Base-by-base conservation (phyloP, 441 rosid genomes). In the Populus trichocarpa region DNA sequence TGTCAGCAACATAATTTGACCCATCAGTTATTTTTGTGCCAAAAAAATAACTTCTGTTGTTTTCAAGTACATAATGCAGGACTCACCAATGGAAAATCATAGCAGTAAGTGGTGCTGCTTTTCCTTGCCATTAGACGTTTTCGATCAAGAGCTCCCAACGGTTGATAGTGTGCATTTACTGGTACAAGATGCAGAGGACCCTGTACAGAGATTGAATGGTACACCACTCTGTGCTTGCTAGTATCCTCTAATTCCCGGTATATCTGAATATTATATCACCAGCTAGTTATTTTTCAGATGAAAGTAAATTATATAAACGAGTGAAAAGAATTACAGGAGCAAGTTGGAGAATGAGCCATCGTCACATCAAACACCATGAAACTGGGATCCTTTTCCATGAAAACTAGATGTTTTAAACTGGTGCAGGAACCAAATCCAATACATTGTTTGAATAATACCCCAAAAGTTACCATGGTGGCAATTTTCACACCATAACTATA, bases 11-110 rank as follows among this genome's bases (percentile, higher is more conserved):
- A 75, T 40, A 77, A 84, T 71, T 53, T 73, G 66, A 71, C 69
- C 77, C 61, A 18, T 42, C 32, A 30, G 46, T 57, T 71, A 9
- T 33, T 26, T 70, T 59, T 61, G 53, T 40, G 61, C 38, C 42
- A 18, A 76, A 53, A 16, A 67, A 42, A 66, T 28, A 22, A 75
- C 28, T 4, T 53, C 59, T 46, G 46, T 32, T 68, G 46, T 71
- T 33, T 36, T 32, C 18, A 79, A 78, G 75, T 53, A 75, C 72
- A 67, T 23, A 73, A 20, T 73, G 80, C 61, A 79, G 38, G 76
- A 82, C 97, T 84, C 67, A 97, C 99, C 93, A 95, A 81, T 30
- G 98, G 99, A 81, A 97, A 97, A 85, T 97, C 99, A 80, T 97
- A 90, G 93, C 99, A 97, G 80, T 97, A 95, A 65, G 99, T 97